These are phyloP conservation scores for Boletellus deceptivus DNA, from an alignment of 1,284 basidiomycete species.

Conservation along the genomic window DNA sequence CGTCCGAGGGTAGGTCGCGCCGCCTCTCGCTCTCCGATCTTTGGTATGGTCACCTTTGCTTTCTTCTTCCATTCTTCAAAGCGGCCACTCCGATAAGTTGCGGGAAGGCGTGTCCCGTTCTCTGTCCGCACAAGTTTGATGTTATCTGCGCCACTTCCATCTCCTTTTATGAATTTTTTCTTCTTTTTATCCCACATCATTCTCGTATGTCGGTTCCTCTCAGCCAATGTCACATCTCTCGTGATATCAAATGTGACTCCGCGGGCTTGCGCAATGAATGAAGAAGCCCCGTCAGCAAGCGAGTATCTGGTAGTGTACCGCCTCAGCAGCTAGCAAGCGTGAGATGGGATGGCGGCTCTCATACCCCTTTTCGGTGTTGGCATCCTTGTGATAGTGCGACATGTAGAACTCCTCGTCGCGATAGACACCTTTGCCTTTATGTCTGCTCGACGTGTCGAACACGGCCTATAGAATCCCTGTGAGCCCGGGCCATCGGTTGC, in stretches of 20 bases:
- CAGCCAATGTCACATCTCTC: conserved; percentile 64
- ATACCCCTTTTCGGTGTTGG: conserved; percentile 86
- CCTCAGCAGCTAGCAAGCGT: not conserved
- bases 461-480: conserved; percentile 54
- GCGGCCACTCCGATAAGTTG: conserved; percentile 88
- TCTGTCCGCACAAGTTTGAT: conserved; percentile 94
- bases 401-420: conserved; percentile 90
- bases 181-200: conserved; percentile 94
- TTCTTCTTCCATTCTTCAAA: conserved; percentile 96
- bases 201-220: conserved; percentile 62
- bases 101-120: conserved; percentile 89
- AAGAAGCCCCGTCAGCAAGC: conserved; percentile 74
- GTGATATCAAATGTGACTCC: conserved; percentile 82
- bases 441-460: conserved; percentile 62
- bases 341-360: conserved; percentile 18
- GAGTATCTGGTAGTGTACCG: conserved; percentile 64
- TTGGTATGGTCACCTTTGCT: conserved; percentile 68
- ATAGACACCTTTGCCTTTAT: conserved; percentile 49
- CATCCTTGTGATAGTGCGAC: conserved; percentile 86
- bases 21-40: conserved; percentile 70
- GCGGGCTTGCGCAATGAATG: conserved; percentile 84
- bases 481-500: conserved; percentile 7
- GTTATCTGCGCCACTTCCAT: conserved; percentile 87
- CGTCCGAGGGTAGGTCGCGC: conserved; percentile 30
- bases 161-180: conserved; percentile 90